Evolutionary conservation across 2,329 filamentous ascomycete species (phyloP).

Genomic region (Alternaria triticimaculans): DNA sequence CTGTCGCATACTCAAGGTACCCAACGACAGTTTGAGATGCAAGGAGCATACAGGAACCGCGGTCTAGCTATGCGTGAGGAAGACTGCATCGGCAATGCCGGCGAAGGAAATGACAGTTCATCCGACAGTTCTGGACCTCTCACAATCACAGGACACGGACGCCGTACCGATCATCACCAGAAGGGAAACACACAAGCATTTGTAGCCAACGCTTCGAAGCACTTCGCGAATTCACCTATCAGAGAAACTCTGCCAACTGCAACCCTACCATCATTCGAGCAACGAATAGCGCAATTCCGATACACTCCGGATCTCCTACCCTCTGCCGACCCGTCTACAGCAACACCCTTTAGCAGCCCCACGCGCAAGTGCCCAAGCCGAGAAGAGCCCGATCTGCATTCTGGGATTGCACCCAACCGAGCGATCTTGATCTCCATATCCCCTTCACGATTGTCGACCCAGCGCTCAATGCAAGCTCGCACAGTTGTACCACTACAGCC

Average conservation of each 20-base stretch:
- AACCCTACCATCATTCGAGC: neutral
- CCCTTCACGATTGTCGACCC: neutral
- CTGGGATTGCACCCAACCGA: neutral
- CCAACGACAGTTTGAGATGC: rapidly evolving
- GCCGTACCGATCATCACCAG: neutral
- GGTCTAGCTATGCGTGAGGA: too few relatives aligned
- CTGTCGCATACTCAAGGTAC: neutral
- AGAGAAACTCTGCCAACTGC: neutral
- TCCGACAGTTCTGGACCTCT: neutral
- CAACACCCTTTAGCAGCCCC: neutral
- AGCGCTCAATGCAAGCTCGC: neutral
- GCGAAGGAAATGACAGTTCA: neutral
- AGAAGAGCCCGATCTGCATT: neutral
- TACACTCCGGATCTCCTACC: neutral
- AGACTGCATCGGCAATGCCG: neutral
- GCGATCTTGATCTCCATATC: neutral
- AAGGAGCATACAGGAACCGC: too few relatives aligned
- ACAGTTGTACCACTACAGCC: neutral
- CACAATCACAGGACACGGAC: neutral
- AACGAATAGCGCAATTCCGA: neutral
- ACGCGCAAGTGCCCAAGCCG: neutral
- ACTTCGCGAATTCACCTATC: neutral
- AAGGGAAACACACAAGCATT: neutral
- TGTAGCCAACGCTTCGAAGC: neutral
- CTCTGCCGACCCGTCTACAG: neutral